Conservation (phyloP, 148 eudicot genomes). For the Drosera capensis region DNA sequence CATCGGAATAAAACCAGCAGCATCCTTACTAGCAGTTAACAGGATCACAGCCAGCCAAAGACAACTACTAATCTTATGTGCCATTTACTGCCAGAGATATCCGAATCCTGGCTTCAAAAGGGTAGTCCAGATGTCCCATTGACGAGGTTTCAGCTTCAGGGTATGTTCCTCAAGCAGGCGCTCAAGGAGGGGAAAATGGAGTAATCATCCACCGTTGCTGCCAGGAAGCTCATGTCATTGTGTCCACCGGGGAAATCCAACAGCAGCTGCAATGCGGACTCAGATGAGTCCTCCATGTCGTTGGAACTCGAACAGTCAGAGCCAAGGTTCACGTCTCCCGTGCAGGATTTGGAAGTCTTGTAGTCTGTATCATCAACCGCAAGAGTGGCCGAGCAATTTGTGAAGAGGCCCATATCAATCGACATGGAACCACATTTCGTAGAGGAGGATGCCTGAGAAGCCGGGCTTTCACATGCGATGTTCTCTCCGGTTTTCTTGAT, state of each 20-base stretch:
- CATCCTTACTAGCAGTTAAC: too few species aligned
- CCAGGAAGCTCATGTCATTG: conserved; percentile 89
- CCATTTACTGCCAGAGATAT: too few species aligned
- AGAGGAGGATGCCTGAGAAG: conserved; percentile 44
- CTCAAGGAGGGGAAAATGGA: conserved; percentile 11
- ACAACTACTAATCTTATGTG: too few species aligned
- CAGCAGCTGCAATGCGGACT: conserved; percentile 54
- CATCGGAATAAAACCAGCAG: too few species aligned
- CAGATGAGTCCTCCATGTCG: conserved; percentile 62
- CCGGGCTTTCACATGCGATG: conserved; percentile 24
- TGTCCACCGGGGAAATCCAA: conserved; percentile 45
- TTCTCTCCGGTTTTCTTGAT: conserved; percentile 15
- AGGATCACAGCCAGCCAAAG: too few species aligned
- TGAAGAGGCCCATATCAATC: conserved; percentile 1
- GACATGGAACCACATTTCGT: conserved; percentile 25
- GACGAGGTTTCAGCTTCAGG: too few species aligned
- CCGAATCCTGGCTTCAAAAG: too few species aligned
- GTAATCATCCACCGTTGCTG: conserved; percentile 23
- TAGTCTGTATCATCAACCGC: conserved; percentile 14
- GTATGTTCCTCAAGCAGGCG: not conserved
- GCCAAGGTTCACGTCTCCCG: conserved; percentile 10
- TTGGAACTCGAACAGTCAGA: conserved; percentile 41
- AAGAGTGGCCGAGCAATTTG: conserved; percentile 4
- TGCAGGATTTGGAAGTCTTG: conserved; percentile 10
- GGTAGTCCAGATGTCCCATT: too few species aligned